These are phyloP conservation scores for Backusella psychrophila DNA, from an alignment of 192 early-diverging fungal genomes.

Conservation along the genomic window DNA sequence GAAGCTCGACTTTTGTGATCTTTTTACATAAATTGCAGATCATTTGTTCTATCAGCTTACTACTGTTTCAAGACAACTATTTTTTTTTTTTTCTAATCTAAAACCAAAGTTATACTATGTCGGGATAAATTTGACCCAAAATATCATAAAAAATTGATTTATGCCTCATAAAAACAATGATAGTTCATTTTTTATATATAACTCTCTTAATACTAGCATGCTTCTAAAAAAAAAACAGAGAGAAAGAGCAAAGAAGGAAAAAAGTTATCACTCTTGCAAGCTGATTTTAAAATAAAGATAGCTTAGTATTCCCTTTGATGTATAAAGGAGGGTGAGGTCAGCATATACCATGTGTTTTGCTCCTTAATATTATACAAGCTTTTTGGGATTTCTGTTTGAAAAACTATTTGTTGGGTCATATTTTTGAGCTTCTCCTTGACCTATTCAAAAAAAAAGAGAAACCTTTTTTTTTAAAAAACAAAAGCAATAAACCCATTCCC, in stretches of 20 bases:
- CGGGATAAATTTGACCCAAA: neutral
- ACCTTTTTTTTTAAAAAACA: neutral
- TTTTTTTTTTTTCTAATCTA: neutral
- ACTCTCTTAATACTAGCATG: neutral
- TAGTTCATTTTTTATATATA: neutral
- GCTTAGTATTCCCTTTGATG: neutral
- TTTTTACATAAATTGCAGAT: slow-evolving; percentile 6
- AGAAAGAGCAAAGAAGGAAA: neutral
- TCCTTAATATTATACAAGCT: slow-evolving; percentile 5
- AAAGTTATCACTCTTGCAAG: neutral
- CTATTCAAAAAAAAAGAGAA: neutral
- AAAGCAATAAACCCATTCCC: neutral
- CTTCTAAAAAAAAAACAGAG: neutral
- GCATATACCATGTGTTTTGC: neutral
- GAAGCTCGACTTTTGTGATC: neutral
- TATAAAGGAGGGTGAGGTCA: neutral
- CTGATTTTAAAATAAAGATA: slow-evolving; percentile 7
- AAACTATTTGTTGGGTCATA: neutral
- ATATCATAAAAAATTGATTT: neutral
- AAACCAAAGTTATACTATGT: neutral
- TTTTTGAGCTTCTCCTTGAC: neutral
- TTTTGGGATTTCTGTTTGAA: neutral
- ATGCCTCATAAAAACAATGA: neutral
- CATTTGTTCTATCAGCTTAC: neutral
- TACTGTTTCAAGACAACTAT: neutral